Evolutionary conservation across 2,329 filamentous ascomycete genomes (phyloP), one percentile per base, ranked within the genome.

Genomic region (Colletotrichum chrysophilum): DNA sequence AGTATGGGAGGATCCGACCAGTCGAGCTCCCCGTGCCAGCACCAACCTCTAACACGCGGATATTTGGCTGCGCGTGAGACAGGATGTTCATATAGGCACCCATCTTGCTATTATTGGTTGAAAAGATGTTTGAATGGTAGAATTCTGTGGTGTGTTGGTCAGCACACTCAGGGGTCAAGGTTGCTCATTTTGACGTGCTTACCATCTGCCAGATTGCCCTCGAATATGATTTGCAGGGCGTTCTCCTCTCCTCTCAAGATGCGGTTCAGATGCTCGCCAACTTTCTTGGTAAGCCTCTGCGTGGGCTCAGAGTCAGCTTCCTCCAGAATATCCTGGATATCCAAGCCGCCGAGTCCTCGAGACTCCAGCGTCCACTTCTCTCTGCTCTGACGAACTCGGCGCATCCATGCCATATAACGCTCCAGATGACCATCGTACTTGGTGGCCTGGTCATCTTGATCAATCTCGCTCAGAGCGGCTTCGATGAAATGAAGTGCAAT

Each of bases 11-110:
- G 7, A 88, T 79, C 2, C 69, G 69, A 26, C 80, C 75, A 0
- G 87, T 87, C 0, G 85, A 81, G 13, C 81, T 82, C 4, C 85
- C 87, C 4, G 85, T 87, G 3, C 87, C 87, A 8, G 83, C 87
- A 34, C 68, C 68, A 16, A 87, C 79, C 71, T 86, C 84, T 7
- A 86, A 80, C 32, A 85, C 80, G 5, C 78, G 78, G 6, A 78
- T 77, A 8, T 78, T 75, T 4, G 83, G 81, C 26, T 82, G 81
- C 61, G 82, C 80, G 76, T 84, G 79, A 5, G 78, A 76, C 6
- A 79, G 61, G 4, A 73, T 18, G 7, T 14, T 66, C 64, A 68
- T 62, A 14, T 69, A 70, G n/a, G 69, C 70, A n/a, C 58, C 67
- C 21, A 72, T 58, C 52, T 66, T 66, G 13, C 48, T 56, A 9